phyloP scores from a whole-genome alignment of 345 rosid species.

The Zanthoxylum bungeanum region DNA sequence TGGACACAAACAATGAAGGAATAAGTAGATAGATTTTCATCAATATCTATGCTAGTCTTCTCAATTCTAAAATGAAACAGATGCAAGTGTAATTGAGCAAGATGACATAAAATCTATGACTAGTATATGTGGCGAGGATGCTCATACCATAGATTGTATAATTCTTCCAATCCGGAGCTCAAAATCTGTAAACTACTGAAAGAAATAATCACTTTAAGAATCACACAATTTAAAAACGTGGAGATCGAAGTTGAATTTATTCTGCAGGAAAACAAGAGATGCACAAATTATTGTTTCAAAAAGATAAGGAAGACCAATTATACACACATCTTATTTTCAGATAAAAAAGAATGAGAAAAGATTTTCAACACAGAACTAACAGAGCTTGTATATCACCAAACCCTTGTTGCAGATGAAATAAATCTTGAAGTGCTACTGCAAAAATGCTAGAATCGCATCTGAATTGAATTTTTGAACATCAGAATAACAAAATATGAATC shows the following conservation, averaged over 20 bases:
- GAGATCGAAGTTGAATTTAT: too few species aligned
- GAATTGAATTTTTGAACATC: neutral
- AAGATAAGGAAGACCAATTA: neutral
- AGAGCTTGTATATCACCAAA: neutral
- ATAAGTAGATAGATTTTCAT: neutral
- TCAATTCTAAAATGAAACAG: neutral
- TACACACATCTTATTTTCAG: neutral
- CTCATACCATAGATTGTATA: neutral
- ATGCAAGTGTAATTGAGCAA: neutral
- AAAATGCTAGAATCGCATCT: neutral
- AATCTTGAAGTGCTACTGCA: neutral
- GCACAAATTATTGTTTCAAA: neutral
- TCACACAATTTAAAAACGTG: too few species aligned
- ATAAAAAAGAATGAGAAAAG: neutral
- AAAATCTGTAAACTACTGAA: too few species aligned
- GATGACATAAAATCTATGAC: neutral
- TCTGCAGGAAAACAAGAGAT: constrained; percentile 7
- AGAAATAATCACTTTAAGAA: too few species aligned
- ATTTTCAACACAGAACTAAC: neutral
- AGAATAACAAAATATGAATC: neutral
- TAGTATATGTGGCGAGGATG: neutral
- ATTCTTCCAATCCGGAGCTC: too few species aligned
- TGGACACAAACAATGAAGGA: neutral
- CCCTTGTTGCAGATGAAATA: neutral
- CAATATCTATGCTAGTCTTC: neutral